Evolutionary conservation across 768 basidiomycete genomes (phyloP).

Genomic region (Psilocybe cubensis): DNA sequence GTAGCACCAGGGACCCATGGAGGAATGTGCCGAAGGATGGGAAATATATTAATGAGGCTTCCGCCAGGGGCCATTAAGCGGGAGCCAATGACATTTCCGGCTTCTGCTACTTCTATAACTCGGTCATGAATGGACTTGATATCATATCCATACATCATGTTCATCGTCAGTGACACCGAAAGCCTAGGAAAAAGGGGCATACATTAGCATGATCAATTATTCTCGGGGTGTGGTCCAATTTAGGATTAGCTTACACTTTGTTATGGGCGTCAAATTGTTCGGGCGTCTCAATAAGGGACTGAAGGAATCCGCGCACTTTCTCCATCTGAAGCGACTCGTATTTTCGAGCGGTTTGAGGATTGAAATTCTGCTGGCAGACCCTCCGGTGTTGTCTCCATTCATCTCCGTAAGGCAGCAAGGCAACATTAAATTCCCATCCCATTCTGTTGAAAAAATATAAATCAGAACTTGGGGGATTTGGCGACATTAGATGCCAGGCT

Average conservation of each 20-base stretch:
- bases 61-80: conserved; percentile 15
- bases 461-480: background rate
- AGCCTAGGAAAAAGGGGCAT: background rate
- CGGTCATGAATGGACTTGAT: conserved; percentile 16
- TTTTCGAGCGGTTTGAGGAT: conserved; percentile 23
- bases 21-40: conserved; percentile 19
- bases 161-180: conserved; percentile 16
- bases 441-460: conserved; percentile 20
- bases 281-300: conserved; percentile 19
- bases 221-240: background rate
- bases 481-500: background rate
- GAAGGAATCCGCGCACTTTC: conserved; percentile 33
- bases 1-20: conserved; percentile 22
- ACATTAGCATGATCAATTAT: no score
- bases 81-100: conserved; percentile 25
- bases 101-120: conserved; percentile 30
- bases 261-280: conserved; percentile 13
- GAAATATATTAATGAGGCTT: conserved; percentile 17
- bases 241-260: conserved; percentile 9
- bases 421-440: conserved; percentile 42
- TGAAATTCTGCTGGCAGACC: conserved; percentile 38
- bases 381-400: conserved; percentile 41
- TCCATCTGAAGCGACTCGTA: conserved; percentile 33
- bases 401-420: conserved; percentile 36
- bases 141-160: conserved; percentile 24